Evolutionary conservation across 352 stramenopile genomes (phyloP).

Genomic region (Thalassiosira hispida): DNA sequence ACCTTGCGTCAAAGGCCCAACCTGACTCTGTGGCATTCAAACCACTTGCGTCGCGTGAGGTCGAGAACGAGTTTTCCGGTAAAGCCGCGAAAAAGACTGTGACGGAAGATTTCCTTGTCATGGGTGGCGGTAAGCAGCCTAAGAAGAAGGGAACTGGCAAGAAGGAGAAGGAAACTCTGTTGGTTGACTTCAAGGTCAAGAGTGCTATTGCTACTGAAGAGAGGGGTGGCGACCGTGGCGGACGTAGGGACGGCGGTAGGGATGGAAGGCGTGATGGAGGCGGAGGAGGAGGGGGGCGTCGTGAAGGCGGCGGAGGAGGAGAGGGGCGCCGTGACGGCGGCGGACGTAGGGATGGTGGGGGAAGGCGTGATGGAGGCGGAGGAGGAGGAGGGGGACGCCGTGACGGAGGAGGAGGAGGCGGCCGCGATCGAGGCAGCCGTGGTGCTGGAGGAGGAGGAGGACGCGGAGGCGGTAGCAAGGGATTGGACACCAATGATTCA

Average conservation of each 20-base stretch:
- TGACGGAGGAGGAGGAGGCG: conserved; percentile 61
- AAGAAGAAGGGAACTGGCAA: conserved; percentile 77
- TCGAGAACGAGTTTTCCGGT: conserved; percentile 90
- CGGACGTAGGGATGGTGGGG: conserved; percentile 13
- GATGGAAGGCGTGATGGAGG: conserved; percentile 77
- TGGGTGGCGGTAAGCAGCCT: conserved; percentile 93
- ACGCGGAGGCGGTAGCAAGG: conserved; percentile 61
- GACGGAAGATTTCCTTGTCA: conserved; percentile 95
- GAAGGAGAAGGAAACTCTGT: conserved; percentile 61
- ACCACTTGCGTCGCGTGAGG: conserved; percentile 79
- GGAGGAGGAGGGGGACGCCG: conserved; percentile 70
- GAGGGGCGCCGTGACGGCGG: conserved; percentile 12
- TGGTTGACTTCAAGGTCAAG: conserved; percentile 59
- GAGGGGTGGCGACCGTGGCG: conserved; percentile 71
- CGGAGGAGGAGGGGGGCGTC: conserved; percentile 52
- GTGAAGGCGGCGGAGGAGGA: conserved; percentile 46
- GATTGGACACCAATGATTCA: conserved; percentile 60
- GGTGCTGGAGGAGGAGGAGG: conserved; percentile 76
- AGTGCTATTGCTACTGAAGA: conserved; percentile 46
- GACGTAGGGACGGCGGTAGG: conserved; percentile 51
- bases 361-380: background rate
- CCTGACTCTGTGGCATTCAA: conserved; percentile 85
- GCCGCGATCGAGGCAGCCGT: conserved; percentile 55
- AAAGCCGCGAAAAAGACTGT: conserved; percentile 87
- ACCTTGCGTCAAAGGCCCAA: conserved; percentile 76